These are phyloP conservation scores for Thermothelomyces thermophilus DNA, from an alignment of 2,329 filamentous ascomycete species.

Conservation along the genomic window DNA sequence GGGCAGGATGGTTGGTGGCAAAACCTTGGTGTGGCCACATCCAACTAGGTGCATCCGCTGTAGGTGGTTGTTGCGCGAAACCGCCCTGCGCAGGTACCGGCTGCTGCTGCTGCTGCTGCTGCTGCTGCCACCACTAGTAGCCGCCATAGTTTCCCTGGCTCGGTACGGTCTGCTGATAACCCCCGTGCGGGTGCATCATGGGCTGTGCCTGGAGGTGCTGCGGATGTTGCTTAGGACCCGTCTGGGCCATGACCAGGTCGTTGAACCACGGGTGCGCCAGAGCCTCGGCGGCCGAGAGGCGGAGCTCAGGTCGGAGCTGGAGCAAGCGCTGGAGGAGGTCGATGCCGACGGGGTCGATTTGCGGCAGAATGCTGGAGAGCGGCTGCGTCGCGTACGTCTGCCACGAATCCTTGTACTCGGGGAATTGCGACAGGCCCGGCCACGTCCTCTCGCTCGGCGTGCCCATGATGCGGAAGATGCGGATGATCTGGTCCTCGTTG, in stretches of 20 bases:
- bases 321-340: slow-evolving; percentile 87
- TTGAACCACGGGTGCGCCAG: slow-evolving; percentile 90
- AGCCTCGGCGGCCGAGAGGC: slow-evolving; percentile 81
- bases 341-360: slow-evolving; percentile 81
- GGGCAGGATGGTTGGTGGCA: too few species aligned
- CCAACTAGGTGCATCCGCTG: background rate
- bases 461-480: slow-evolving; percentile 98
- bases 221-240: slow-evolving; percentile 32
- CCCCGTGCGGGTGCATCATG: slow-evolving; percentile 25
- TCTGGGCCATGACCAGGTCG: slow-evolving; percentile 57
- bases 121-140: slow-evolving; percentile 20
- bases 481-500: slow-evolving; percentile 93
- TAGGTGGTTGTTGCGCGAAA: background rate
- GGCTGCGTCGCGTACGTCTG: slow-evolving; percentile 93
- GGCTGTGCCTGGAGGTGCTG: slow-evolving; percentile 20
- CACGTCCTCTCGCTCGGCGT: slow-evolving; percentile 92
- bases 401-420: slow-evolving; percentile 96
- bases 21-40: too few species aligned
- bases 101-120: slow-evolving; percentile 4
- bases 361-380: slow-evolving; percentile 75
- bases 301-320: slow-evolving; percentile 83
- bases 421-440: slow-evolving; percentile 90
- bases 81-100: background rate
- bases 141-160: slow-evolving; percentile 26
- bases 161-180: slow-evolving; percentile 25